These are phyloP conservation scores for Chytridium lagenaria DNA, from an alignment of 371 early-diverging fungal genomes.

Conservation along the genomic window DNA sequence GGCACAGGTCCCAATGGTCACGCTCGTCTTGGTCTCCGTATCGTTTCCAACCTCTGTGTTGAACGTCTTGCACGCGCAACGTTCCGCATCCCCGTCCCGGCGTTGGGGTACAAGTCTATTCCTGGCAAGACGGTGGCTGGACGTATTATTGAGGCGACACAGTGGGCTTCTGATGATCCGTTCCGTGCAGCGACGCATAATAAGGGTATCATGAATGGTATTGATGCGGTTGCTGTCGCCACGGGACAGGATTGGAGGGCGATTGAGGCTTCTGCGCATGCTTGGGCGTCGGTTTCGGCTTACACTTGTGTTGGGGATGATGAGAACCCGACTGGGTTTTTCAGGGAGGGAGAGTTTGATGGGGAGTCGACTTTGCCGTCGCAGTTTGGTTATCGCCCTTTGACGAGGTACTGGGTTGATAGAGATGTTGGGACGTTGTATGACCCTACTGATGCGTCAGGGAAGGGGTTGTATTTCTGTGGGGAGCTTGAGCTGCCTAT, in stretches of 20 bases:
- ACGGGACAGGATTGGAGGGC: slow-evolving; percentile 80
- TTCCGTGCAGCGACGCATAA: slow-evolving; percentile 74
- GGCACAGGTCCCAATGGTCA: slow-evolving; percentile 32
- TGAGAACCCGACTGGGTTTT: slow-evolving; percentile 8
- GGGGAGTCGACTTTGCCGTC: not conserved
- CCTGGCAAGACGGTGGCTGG: slow-evolving; percentile 62
- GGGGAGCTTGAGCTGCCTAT: slow-evolving; percentile 75
- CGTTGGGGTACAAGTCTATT: slow-evolving; percentile 63
- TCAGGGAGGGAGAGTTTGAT: slow-evolving; percentile 6
- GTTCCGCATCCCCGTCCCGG: slow-evolving; percentile 63
- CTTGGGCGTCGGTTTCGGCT: slow-evolving; percentile 58
- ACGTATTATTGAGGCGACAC: slow-evolving; percentile 66
- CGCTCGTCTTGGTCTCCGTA: slow-evolving; percentile 60
- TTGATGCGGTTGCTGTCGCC: slow-evolving; percentile 75
- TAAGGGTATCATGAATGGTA: slow-evolving; percentile 80
- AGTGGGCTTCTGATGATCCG: slow-evolving; percentile 71
- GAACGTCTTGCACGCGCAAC: slow-evolving; percentile 66
- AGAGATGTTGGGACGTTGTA: slow-evolving; percentile 40
- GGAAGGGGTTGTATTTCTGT: slow-evolving; percentile 51
- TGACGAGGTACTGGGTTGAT: slow-evolving; percentile 72
- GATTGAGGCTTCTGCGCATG: slow-evolving; percentile 71
- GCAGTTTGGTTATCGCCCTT: slow-evolving; percentile 54
- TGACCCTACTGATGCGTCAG: slow-evolving; percentile 18
- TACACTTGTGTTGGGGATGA: not conserved
- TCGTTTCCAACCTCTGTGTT: slow-evolving; percentile 66